These are phyloP conservation scores for Pholiota microspora DNA, from an alignment of 768 basidiomycete genomes.

Conservation along the genomic window DNA sequence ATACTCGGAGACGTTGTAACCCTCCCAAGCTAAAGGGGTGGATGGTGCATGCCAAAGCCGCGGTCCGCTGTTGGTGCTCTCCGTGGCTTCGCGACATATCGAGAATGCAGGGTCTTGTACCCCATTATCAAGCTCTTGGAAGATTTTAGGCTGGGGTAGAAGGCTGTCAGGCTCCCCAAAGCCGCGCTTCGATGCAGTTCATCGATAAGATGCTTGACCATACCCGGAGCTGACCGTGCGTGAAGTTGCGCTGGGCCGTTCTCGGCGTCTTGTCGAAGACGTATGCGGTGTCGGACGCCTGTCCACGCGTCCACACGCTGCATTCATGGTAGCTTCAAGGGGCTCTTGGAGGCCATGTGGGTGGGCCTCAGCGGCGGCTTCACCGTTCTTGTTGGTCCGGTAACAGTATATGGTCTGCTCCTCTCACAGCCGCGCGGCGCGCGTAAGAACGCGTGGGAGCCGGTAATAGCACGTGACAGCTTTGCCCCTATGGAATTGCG, in stretches of 20 bases:
- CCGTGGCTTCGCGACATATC: neutral
- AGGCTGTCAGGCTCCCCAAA: neutral
- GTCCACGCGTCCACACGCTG: neutral
- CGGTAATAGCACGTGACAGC: neutral
- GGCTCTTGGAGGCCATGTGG: neutral
- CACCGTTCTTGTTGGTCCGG: too few species aligned
- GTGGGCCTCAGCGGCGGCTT: too few species aligned
- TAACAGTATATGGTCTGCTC: too few species aligned
- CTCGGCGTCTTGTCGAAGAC: neutral
- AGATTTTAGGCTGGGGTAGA: neutral
- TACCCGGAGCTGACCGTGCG: neutral
- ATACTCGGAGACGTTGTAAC: neutral
- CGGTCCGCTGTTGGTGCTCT: neutral
- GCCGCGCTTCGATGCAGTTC: neutral
- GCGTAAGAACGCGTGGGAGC: too few species aligned
- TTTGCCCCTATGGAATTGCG: neutral
- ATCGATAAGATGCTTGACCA: neutral
- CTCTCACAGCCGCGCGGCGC: too few species aligned
- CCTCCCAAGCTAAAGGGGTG: neutral
- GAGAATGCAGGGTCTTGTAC: neutral
- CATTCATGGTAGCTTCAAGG: neutral
- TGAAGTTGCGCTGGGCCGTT: neutral
- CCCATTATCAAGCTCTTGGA: neutral
- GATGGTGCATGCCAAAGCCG: neutral
- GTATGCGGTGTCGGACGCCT: neutral